These are phyloP conservation scores for Ophiostoma triangulosporum DNA, from an alignment of 2,329 filamentous ascomycete species.

Conservation along the genomic window DNA sequence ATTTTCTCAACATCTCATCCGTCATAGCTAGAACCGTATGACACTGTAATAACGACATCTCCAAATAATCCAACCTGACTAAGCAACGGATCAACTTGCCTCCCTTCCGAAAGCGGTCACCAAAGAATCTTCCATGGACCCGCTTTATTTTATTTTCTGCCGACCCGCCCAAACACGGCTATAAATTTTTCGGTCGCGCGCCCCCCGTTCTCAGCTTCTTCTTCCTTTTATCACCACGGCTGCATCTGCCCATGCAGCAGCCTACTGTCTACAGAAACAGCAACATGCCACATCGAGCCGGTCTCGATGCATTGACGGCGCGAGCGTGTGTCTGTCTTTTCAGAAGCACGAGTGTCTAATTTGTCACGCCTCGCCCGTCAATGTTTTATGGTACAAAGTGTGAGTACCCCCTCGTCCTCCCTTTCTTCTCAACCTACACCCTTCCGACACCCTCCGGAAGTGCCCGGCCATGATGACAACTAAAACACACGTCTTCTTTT, in stretches of 20 bases:
- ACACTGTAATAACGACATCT: too few relatives aligned
- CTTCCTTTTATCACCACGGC: neutral
- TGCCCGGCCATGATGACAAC: conserved; percentile 55
- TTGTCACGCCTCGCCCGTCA: neutral
- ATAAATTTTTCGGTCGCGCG: conserved; percentile 9
- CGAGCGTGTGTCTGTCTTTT: neutral
- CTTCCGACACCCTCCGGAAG: neutral
- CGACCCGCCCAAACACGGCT: neutral
- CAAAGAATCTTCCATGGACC: neutral
- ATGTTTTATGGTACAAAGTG: neutral
- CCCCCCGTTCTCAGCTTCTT: neutral
- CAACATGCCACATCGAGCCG: neutral
- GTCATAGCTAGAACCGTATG: too few relatives aligned
- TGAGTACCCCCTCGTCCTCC: conserved; percentile 2
- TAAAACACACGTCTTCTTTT: conserved; percentile 64
- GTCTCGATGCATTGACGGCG: neutral
- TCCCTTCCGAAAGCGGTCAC: neutral
- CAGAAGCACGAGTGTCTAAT: neutral
- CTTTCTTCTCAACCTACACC: neutral
- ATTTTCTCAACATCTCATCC: too few relatives aligned
- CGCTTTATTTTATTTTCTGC: neutral
- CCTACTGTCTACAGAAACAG: neutral
- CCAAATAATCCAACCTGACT: too few relatives aligned
- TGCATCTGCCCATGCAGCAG: neutral
- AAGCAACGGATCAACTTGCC: neutral